Conservation (phyloP, 345 rosid genomes). For the Populus ilicifolia region DNA sequence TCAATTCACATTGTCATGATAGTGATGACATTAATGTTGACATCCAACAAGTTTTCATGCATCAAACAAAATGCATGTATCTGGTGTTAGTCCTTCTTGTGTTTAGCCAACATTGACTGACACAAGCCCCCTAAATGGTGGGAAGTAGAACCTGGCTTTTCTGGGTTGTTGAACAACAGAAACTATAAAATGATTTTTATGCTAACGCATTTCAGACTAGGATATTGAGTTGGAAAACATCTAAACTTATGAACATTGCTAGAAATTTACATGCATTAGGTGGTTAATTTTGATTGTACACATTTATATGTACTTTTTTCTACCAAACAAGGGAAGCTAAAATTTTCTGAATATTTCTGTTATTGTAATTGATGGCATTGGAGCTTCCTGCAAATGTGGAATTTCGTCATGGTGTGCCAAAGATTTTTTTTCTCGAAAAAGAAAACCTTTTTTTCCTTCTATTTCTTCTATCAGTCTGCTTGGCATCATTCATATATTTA, state of each 20-base stretch:
- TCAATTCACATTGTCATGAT: neutral
- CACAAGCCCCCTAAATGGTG: neutral
- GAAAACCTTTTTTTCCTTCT: neutral
- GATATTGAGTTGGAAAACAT: neutral
- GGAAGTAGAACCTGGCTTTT: conserved; percentile 1
- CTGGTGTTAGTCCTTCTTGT: neutral
- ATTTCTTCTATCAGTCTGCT: neutral
- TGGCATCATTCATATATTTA: neutral
- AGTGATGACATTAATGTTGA: too few relatives aligned
- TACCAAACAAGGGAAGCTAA: neutral
- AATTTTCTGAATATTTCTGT: neutral
- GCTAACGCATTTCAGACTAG: neutral
- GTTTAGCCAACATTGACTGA: neutral
- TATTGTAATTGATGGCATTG: neutral
- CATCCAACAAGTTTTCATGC: neutral
- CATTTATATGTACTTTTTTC: neutral
- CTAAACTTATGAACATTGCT: neutral
- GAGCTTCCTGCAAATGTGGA: neutral
- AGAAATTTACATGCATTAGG: neutral
- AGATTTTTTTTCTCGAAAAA: neutral
- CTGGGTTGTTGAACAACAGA: neutral
- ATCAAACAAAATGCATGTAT: neutral
- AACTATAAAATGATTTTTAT: neutral
- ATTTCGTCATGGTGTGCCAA: neutral
- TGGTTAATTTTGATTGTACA: neutral